Base-by-base conservation (phyloP, 352 stramenopile genomes). In the Phytopythium kandeliae region DNA sequence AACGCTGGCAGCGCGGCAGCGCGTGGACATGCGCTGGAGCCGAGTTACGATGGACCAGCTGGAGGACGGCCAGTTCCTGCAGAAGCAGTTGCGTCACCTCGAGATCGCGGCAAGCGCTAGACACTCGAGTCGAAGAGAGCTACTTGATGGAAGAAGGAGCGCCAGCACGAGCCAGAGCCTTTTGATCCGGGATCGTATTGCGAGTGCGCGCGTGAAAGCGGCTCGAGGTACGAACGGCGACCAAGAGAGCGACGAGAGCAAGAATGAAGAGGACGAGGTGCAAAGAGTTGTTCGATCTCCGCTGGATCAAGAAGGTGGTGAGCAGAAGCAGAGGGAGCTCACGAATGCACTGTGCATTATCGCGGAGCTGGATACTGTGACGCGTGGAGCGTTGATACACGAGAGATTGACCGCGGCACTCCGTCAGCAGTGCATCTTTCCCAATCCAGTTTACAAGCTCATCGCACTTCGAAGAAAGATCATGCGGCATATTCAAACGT, bases 1-100 rank as follows among this genome's bases (percentile, higher is more conserved):
- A 6, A 22, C 19, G 28, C 25, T 44, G 6, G 41, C 24, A 11
- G 26, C 43, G 8, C 42, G 37, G 7, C 62, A 55, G 3, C 74
- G 81, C n/a, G 51, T 65, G 21, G 78, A 90, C 55, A 40, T 79
- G 53, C 76, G 77, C 9, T 92, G 81, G 81, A 61, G 68, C n/a
- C 68, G 75, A n/a, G 55, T 92, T 21, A 58, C 61, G 9, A 67
- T 86, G 37, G 74, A 71, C 5, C 78, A 89, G 45, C 63, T 90
- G 28, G 58, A 60, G 21, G 71, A 90, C 43, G 76, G 86, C 22
- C 74, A 79, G 40, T 92, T 90, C 26, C 57, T 92, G 30, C 62
- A 55, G 25, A 84, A 87, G 48, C 77, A 92, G 50, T 45, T 84
- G 37, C 70, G 73, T 34, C 77, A 77, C 3, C 65, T 85, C 44